phyloP scores from a whole-genome alignment of 306 rosid species.

The Astragalus glycyphyllos region DNA sequence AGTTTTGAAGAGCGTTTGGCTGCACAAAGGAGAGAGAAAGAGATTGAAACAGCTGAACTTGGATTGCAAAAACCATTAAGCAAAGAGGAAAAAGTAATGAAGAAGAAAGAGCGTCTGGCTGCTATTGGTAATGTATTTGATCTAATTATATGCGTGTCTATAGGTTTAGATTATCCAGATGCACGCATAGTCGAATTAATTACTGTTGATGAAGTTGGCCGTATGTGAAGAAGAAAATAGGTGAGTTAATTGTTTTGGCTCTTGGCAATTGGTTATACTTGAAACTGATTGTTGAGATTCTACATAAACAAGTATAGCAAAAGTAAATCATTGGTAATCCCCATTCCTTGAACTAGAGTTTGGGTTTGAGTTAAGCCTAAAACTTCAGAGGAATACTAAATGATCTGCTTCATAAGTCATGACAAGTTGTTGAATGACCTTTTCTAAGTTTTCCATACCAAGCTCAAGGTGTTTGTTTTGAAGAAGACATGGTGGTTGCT shows the following conservation, averaged over 20 bases:
- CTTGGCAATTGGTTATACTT: slow-evolving; percentile 1
- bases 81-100: slow-evolving; percentile 85
- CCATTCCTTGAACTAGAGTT: neutral
- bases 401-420: slow-evolving; percentile 20
- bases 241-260: slow-evolving; percentile 11
- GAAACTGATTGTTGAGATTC: neutral
- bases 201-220: slow-evolving; percentile 31
- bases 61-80: slow-evolving; percentile 89
- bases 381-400: neutral
- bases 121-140: slow-evolving; percentile 83
- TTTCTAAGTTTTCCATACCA: slow-evolving; percentile 15
- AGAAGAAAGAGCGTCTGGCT: slow-evolving; percentile 95
- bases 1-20: slow-evolving; percentile 97
- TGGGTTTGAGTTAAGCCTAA: neutral
- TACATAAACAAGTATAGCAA: neutral
- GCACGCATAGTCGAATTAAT: slow-evolving; percentile 34
- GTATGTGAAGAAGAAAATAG: slow-evolving; percentile 12
- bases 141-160: slow-evolving; percentile 16
- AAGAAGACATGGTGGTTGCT: neutral
- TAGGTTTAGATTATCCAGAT: slow-evolving; percentile 27
- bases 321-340: neutral
- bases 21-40: slow-evolving; percentile 94
- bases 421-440: slow-evolving; percentile 6
- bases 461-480: neutral
- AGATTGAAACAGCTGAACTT: slow-evolving; percentile 68